Evolutionary conservation across 2,329 filamentous ascomycete species (phyloP).

Genomic region (Colletotrichum spaethianum): DNA sequence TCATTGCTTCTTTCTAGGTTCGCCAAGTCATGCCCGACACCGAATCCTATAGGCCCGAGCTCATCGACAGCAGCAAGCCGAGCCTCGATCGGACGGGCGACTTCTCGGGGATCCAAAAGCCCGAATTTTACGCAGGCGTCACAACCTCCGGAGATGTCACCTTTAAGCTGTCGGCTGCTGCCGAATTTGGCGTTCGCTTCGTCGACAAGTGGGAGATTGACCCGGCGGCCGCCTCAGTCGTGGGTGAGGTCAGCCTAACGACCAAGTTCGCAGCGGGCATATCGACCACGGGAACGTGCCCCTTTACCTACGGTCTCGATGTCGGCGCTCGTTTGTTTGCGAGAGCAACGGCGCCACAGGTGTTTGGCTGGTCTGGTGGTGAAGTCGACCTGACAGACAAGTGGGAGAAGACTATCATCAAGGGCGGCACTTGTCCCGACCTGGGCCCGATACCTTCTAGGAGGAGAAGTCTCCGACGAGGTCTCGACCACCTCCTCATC

Average conservation of each 20-base stretch:
- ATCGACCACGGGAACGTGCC: slow-evolving; percentile 43
- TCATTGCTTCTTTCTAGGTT: background rate
- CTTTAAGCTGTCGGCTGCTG: slow-evolving; percentile 36
- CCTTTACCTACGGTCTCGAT: slow-evolving; percentile 45
- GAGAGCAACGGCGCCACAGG: slow-evolving; percentile 37
- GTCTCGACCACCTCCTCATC: background rate
- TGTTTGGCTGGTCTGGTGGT: slow-evolving; percentile 43
- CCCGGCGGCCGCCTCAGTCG: slow-evolving; percentile 40
- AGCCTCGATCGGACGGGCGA: slow-evolving; percentile 42
- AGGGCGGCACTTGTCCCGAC: slow-evolving; percentile 41
- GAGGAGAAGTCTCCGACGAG: slow-evolving; percentile 5
- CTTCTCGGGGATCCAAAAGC: slow-evolving; percentile 36
- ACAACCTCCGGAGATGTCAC: slow-evolving; percentile 40
- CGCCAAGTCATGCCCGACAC: slow-evolving; percentile 1
- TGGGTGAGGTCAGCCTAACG: slow-evolving; percentile 43
- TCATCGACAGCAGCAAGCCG: slow-evolving; percentile 34
- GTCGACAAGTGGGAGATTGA: slow-evolving; percentile 41
- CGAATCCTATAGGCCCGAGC: background rate
- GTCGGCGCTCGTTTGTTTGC: slow-evolving; percentile 44
- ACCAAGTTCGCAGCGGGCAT: slow-evolving; percentile 40
- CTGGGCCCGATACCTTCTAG: slow-evolving; percentile 41
- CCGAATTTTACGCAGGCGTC: slow-evolving; percentile 45
- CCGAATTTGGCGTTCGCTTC: slow-evolving; percentile 45
- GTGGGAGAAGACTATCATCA: slow-evolving; percentile 40
- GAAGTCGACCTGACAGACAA: slow-evolving; percentile 34